Base-by-base conservation (phyloP, 306 rosid genomes). In the Quercus berberidifolia region DNA sequence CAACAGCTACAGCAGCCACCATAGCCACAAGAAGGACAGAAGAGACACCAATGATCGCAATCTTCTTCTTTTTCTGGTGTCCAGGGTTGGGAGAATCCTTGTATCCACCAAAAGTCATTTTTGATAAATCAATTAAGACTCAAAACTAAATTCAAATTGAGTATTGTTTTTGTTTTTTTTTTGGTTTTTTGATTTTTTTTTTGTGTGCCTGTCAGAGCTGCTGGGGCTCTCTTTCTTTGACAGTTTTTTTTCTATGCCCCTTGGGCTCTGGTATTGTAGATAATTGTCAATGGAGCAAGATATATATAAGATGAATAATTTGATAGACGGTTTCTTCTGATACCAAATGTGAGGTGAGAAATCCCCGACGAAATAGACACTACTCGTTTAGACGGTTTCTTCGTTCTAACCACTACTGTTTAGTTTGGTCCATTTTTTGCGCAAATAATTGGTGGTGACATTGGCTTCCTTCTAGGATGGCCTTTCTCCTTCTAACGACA, bases 1-100 rank as follows among this genome's bases (percentile, higher is more conserved):
- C 87, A 13, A 86, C 88, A 1, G 92, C 84, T 5, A 82, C 90
- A 9, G 88, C 92, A 9, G 85, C 92, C 5, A 86, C 88, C 92
- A 88, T 83, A 10, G 90, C 90, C 31, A 89, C 84, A 31, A 89
- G 73, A 70, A 89, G 77, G 43, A 86, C 20, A 8, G 86, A 73
- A 18, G 88, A 89, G 55, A 82, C 78, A 21, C 82, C 82, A 8
- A 89, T 46, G 10, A 89, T 63, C 46, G 84, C 88, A n/a, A 86
- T 3, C 76, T 82, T 89, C 84, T 80, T 86, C 83, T 82, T 86
- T 55, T 68, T 73, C 1, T 49, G 30, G 74, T 74, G 69, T 9
- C 81, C 71, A 6, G 5, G 8, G 72, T 68, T 35, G 51, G 72
- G n/a, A 21, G 74, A 74, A 30, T 63, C 80, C 5, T 41, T 77